Evolutionary conservation across 2,329 filamentous ascomycete species (phyloP).

Genomic region (Claviceps pazoutovae): DNA sequence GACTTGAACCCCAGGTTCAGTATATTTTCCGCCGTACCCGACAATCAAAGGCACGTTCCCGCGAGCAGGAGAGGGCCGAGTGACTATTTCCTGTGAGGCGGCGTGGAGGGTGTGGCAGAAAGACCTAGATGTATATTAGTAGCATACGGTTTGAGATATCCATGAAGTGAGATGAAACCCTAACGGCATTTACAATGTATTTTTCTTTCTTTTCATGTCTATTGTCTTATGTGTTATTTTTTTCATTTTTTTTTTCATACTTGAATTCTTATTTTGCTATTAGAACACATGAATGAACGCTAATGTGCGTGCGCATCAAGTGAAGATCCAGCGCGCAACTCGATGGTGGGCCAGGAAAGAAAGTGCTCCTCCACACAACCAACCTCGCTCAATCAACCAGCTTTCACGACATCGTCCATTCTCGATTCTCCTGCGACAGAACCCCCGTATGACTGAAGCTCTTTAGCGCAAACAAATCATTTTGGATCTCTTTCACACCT

Average conservation of each 20-base stretch:
- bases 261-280: neutral
- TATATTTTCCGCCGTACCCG: conserved; percentile 81
- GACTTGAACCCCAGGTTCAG: conserved; percentile 83
- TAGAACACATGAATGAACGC: neutral
- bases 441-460: neutral
- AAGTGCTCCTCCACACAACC: neutral
- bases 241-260: neutral
- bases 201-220: neutral
- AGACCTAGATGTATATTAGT: conserved; percentile 27
- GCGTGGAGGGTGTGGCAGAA: conserved; percentile 12
- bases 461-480: neutral
- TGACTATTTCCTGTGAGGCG: conserved; percentile 52
- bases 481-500: neutral
- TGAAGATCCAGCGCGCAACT: neutral
- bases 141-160: conserved; percentile 28
- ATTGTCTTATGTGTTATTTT: neutral
- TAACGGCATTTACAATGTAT: conserved; percentile 7
- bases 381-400: neutral
- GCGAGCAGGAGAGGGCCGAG: conserved; percentile 52
- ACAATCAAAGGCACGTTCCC: conserved; percentile 68
- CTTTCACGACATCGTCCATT: neutral
- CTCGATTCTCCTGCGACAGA: neutral
- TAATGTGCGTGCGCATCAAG: neutral
- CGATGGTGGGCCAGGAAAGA: neutral
- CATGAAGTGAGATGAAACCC: conserved; percentile 20